Evolutionary conservation across 495 filamentous ascomycete species (phyloP), one percentile per base, ranked within the genome.

Genomic region (Aspergillus taichungensis): DNA sequence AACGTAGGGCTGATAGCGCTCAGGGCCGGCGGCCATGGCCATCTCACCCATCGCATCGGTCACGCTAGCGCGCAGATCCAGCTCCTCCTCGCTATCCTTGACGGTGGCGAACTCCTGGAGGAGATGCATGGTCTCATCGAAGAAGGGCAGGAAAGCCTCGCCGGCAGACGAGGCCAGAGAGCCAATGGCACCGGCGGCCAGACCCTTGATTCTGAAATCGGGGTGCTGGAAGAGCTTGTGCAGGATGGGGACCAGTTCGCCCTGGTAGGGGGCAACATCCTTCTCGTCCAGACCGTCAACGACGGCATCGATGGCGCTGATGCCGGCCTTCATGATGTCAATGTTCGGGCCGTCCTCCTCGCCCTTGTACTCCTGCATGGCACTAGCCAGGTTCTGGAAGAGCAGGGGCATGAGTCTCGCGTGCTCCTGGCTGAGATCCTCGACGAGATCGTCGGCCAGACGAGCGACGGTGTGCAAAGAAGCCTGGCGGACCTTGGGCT

Each of bases 31-130:
- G 34, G 94, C 88, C 41, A 79, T 70, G 12, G 92, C 87, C 59
- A 98, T 92, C 56, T 85, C 85, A 38, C 88, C 90, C 77, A 98
- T 86, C 10, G 90, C 77, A 61, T 98, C 94, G 50, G 85, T 85
- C 7, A 94, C 87, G 41, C 83, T 83, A 43, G 88, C 88, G 46
- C 92, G 83, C 30, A 98, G 78, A 45, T 95, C 82, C 12, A 98
- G 81, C 53, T 96, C 86, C 9, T 94, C 90, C 46, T 90, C 82
- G 34, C 78, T 83, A 37, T 90, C 87, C 71, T 97, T 97, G 56
- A 91, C 79, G 30, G 75, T 68, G 34, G 94, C 83, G 55, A 88
- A 96, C 33, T 80, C 76, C 28, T 84, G 87, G 29, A 97, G 74
- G 11, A 85, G 80, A 43, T 82, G 75, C 87, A 98, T 95, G 3